phyloP scores from a whole-genome alignment of 345 rosid genomes.

The Camelina sativa region DNA sequence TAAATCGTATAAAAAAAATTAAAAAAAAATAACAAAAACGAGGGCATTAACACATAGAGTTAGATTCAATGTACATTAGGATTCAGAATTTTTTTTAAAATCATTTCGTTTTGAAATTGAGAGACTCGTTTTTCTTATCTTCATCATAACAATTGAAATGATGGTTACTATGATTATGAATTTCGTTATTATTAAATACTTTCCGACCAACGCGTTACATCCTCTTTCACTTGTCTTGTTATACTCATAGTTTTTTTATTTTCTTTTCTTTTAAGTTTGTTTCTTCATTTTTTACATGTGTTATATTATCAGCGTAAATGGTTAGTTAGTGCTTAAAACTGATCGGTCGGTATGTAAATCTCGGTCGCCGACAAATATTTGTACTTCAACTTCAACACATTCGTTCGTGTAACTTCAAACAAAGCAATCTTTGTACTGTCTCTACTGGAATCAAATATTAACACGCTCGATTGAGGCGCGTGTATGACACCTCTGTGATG shows the following conservation, averaged over 20 bases:
- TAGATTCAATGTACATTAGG: slow-evolving; percentile 24
- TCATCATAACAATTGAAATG: slow-evolving; percentile 38
- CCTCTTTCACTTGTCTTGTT: slow-evolving; percentile 24
- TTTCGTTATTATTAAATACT: slow-evolving; percentile 24
- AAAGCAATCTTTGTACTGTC: slow-evolving; percentile 8
- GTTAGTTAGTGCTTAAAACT: slow-evolving; percentile 27
- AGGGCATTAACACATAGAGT: neutral
- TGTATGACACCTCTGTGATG: neutral
- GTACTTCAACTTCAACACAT: slow-evolving; percentile 37
- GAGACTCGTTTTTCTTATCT: slow-evolving; percentile 29
- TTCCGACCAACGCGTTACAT: slow-evolving; percentile 46
- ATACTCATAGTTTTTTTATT: neutral
- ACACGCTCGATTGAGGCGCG: neutral
- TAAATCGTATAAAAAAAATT: neutral
- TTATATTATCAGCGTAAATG: slow-evolving; percentile 1
- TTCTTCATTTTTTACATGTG: neutral
- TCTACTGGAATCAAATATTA: neutral
- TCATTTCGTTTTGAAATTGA: slow-evolving; percentile 36
- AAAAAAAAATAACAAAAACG: neutral
- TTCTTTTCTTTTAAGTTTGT: neutral
- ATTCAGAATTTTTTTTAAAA: slow-evolving; percentile 6
- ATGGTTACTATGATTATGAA: slow-evolving; percentile 30
- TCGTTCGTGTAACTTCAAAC: slow-evolving; percentile 41
- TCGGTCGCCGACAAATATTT: slow-evolving; percentile 40
- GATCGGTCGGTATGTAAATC: slow-evolving; percentile 22